Conservation (phyloP, 1,284 basidiomycete species). For the Mycosarcoma mackinlayi region DNA sequence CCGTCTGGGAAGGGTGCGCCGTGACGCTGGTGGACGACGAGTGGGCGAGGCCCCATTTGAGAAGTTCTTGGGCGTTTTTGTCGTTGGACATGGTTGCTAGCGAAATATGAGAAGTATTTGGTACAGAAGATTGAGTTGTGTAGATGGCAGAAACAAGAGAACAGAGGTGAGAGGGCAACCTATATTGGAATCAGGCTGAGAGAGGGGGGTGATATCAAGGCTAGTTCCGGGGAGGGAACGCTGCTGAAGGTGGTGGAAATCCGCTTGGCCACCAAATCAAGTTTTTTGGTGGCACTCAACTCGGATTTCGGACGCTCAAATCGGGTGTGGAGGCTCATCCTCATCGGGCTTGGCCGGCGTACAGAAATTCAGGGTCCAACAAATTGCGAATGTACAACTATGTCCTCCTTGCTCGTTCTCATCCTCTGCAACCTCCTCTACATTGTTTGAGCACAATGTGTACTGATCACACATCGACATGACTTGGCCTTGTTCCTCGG, state of each 20-base stretch:
- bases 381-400: too few relatives aligned
- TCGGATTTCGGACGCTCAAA: constrained; percentile 12
- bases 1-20: constrained; percentile 24
- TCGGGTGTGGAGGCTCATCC: constrained; percentile 32
- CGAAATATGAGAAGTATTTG: neutral
- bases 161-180: too few relatives aligned
- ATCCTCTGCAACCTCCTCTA: neutral
- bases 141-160: neutral
- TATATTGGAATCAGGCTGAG: neutral
- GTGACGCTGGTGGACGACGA: constrained; percentile 20
- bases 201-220: neutral
- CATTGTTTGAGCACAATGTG: too few relatives aligned
- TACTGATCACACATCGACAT: neutral
- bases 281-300: too few relatives aligned
- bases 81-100: constrained; percentile 49
- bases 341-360: constrained; percentile 21
- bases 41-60: constrained; percentile 61
- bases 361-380: constrained; percentile 28
- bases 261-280: too few relatives aligned
- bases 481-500: too few relatives aligned
- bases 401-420: neutral
- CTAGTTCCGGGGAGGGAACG: constrained; percentile 6
- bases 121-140: neutral
- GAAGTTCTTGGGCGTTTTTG: constrained; percentile 60
- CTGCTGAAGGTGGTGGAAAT: constrained; percentile 24